A percentile compares a stretch with the other conserved stretches of the same genome.
Evolutionary conservation across 1,139 yeast genomes (phyloP).

Genomic region (Geotrichum aggregatum): DNA sequence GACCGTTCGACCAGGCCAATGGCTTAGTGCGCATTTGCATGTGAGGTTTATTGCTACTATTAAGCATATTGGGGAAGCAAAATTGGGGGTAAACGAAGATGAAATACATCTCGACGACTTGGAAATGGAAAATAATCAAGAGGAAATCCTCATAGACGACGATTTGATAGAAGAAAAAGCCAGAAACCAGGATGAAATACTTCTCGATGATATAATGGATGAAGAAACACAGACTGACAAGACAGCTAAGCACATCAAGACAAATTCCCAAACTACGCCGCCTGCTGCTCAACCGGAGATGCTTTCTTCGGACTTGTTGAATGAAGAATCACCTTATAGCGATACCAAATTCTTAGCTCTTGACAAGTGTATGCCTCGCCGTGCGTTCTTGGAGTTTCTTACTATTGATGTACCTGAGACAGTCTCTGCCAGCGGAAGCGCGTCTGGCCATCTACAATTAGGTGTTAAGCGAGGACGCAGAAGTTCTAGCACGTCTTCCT

Average conservation of each 20-base stretch:
- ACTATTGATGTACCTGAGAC: conserved; percentile 30
- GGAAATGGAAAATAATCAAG: not conserved
- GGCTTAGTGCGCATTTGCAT: conserved; percentile 92
- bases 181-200: conserved; percentile 42
- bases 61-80: conserved; percentile 31
- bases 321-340: not conserved
- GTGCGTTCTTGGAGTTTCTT: conserved; percentile 50
- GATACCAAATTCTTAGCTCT: conserved; percentile 68
- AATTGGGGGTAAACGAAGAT: not conserved
- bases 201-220: conserved; percentile 33
- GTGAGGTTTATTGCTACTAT: conserved; percentile 61
- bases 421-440: not conserved
- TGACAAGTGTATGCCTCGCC: conserved; percentile 71
- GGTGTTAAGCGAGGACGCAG: not conserved
- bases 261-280: not conserved
- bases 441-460: not conserved
- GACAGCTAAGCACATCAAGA: no score
- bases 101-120: not conserved
- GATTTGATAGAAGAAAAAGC: conserved; percentile 23
- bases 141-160: conserved; percentile 19
- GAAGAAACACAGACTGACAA: no score
- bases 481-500: not conserved
- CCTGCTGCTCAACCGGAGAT: not conserved
- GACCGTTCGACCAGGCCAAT: conserved; percentile 56
- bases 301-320: not conserved